phyloP scores from a whole-genome alignment of 345 rosid species.

The Eutrema japonicum region DNA sequence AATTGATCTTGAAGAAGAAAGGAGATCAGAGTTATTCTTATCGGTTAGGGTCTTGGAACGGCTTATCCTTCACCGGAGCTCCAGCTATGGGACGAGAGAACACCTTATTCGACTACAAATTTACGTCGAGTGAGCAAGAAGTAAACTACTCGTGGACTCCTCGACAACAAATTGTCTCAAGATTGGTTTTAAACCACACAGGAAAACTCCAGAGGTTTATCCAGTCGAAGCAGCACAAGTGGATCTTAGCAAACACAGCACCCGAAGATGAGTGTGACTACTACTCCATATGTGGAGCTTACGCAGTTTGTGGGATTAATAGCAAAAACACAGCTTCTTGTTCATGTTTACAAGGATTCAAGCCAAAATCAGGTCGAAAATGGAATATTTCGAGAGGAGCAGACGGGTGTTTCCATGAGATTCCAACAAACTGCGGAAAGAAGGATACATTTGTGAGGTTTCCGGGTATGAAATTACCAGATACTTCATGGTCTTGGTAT shows the following conservation, averaged over 20 bases:
- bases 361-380: slow-evolving; percentile 50
- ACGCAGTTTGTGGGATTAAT: slow-evolving; percentile 62
- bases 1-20: slow-evolving; percentile 49
- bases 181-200: slow-evolving; percentile 45
- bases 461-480: slow-evolving; percentile 69
- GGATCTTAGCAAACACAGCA: slow-evolving; percentile 56
- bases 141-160: slow-evolving; percentile 46
- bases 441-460: slow-evolving; percentile 57
- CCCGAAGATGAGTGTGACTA: slow-evolving; percentile 87
- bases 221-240: slow-evolving; percentile 50
- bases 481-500: slow-evolving; percentile 50
- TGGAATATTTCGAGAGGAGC: slow-evolving; percentile 67
- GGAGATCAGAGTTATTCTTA: slow-evolving; percentile 30
- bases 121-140: slow-evolving; percentile 37
- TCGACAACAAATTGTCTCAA: slow-evolving; percentile 38
- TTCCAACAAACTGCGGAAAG: slow-evolving; percentile 46
- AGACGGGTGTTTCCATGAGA: slow-evolving; percentile 64
- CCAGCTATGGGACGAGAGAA: slow-evolving; percentile 41
- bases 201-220: slow-evolving; percentile 50
- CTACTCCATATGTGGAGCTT: slow-evolving; percentile 68
- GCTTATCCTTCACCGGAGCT: slow-evolving; percentile 44
- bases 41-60: slow-evolving; percentile 79
- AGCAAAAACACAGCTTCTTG: slow-evolving; percentile 71
- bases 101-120: slow-evolving; percentile 48
- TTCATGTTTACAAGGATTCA: slow-evolving; percentile 62